phyloP scores from a whole-genome alignment of 129 eudicot genomes.

The Solidago caesia region DNA sequence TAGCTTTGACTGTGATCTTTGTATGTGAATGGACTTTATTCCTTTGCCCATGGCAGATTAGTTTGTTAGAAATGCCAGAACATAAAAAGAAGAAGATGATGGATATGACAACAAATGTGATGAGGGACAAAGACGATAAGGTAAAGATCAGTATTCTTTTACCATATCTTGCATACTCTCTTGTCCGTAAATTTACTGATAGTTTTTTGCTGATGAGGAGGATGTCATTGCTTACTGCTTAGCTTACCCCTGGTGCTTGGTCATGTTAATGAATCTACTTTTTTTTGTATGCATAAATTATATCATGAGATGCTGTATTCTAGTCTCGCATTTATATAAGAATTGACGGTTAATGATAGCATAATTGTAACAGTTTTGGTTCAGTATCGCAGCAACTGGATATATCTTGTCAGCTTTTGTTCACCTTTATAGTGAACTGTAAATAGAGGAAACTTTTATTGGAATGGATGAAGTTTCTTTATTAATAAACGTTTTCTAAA shows the following conservation, averaged over 20 bases:
- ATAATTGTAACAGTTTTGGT: too few species aligned
- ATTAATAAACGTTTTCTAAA: not conserved
- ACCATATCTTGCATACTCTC: conserved; percentile 16
- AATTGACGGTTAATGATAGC: too few species aligned
- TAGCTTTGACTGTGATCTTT: conserved; percentile 20
- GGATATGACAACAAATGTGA: conserved; percentile 68
- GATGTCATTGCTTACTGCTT: not conserved
- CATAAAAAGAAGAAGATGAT: conserved; percentile 58
- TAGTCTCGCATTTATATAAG: too few species aligned
- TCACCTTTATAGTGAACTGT: not conserved
- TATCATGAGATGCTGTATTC: too few species aligned
- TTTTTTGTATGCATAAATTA: not conserved
- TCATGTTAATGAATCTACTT: conserved; percentile 15
- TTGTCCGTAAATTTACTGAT: conserved; percentile 11
- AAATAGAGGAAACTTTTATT: not conserved
- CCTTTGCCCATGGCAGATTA: conserved; percentile 59
- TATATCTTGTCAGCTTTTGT: too few species aligned
- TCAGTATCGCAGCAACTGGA: too few species aligned
- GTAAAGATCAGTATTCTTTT: conserved; percentile 34
- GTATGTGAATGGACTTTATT: conserved; percentile 22
- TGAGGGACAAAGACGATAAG: conserved; percentile 91
- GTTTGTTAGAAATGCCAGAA: conserved; percentile 80
- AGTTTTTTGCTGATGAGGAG: not conserved
- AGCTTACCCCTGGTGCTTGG: conserved; percentile 2
- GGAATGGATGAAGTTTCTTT: not conserved